Percentiles rank a stretch among this genome's conserved stretches.
phyloP scores from a whole-genome alignment of 2,329 filamentous ascomycete species.

The Cladosporium sp. region DNA sequence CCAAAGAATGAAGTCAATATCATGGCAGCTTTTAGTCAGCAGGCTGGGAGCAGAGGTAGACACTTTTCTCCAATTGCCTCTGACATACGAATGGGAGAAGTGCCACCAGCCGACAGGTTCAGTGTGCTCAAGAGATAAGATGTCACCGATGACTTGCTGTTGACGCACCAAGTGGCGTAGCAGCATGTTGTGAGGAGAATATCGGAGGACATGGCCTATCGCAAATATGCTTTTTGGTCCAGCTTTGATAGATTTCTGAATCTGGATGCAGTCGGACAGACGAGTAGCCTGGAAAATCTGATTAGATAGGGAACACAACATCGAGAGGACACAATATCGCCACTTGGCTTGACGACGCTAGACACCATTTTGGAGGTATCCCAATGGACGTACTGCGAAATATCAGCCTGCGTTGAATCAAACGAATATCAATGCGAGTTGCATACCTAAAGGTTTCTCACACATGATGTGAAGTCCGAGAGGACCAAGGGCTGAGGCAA shows the following conservation, averaged over 20 bases:
- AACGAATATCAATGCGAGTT: not conserved
- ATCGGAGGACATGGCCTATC: conserved; percentile 88
- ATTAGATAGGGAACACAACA: not conserved
- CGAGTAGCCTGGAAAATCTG: conserved; percentile 54
- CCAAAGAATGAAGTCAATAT: conserved; percentile 92
- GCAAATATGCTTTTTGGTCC: conserved; percentile 61
- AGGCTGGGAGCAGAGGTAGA: conserved; percentile 73
- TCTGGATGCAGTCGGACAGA: conserved; percentile 70
- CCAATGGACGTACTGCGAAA: not conserved
- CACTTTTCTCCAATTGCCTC: conserved; percentile 88
- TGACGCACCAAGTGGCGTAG: conserved; percentile 73
- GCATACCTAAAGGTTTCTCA: conserved; percentile 71
- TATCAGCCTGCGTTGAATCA: not conserved
- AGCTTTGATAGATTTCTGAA: conserved; percentile 40
- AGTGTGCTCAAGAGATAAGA: conserved; percentile 82
- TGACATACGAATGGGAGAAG: conserved; percentile 84
- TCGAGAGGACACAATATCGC: no score
- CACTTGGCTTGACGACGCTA: no score
- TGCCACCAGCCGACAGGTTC: conserved; percentile 98
- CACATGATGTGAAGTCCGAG: conserved; percentile 78
- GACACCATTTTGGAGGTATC: no score
- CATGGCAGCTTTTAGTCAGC: conserved; percentile 93
- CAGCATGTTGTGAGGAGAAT: conserved; percentile 87
- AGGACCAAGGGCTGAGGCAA: conserved; percentile 68
- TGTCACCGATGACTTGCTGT: conserved; percentile 73